Conservation (phyloP, 306 rosid species). For the Glycyrrhiza uralensis region DNA sequence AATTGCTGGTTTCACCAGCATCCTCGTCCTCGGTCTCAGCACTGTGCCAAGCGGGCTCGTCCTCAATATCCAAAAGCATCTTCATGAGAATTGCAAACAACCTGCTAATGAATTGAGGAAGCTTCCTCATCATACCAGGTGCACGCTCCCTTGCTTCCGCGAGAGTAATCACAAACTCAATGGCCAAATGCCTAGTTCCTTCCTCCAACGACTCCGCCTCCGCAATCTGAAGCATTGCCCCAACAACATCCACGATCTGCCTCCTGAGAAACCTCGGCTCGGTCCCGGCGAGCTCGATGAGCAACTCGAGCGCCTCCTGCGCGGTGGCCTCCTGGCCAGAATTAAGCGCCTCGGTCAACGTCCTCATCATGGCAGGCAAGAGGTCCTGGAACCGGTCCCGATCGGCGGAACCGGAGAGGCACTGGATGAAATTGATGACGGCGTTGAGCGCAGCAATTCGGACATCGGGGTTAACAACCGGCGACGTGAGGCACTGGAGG, state of each 20-base stretch:
- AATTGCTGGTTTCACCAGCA: conserved; percentile 83
- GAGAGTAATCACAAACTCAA: conserved; percentile 88
- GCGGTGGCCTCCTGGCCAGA: conserved; percentile 88
- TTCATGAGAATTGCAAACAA: conserved; percentile 83
- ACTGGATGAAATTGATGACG: conserved; percentile 90
- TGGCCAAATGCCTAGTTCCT: conserved; percentile 89
- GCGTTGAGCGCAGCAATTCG: conserved; percentile 85
- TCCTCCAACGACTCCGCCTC: conserved; percentile 87
- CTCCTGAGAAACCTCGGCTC: conserved; percentile 87
- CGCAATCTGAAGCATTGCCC: conserved; percentile 85
- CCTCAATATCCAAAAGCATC: conserved; percentile 83
- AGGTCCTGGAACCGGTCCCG: conserved; percentile 93
- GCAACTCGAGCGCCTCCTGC: conserved; percentile 85
- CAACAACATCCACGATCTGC: conserved; percentile 86
- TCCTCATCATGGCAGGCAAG: conserved; percentile 88
- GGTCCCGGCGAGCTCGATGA: conserved; percentile 86
- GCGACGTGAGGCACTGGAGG: conserved; percentile 59
- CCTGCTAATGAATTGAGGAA: conserved; percentile 90
- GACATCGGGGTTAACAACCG: conserved; percentile 57
- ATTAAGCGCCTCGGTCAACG: conserved; percentile 79
- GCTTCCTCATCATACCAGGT: conserved; percentile 95
- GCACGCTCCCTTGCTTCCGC: conserved; percentile 98
- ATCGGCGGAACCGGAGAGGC: conserved; percentile 66
- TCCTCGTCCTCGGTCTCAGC: conserved; percentile 91
- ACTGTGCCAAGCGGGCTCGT: conserved; percentile 78